phyloP scores from a whole-genome alignment of 2,329 filamentous ascomycete species.

The Diaporthe ampelina region DNA sequence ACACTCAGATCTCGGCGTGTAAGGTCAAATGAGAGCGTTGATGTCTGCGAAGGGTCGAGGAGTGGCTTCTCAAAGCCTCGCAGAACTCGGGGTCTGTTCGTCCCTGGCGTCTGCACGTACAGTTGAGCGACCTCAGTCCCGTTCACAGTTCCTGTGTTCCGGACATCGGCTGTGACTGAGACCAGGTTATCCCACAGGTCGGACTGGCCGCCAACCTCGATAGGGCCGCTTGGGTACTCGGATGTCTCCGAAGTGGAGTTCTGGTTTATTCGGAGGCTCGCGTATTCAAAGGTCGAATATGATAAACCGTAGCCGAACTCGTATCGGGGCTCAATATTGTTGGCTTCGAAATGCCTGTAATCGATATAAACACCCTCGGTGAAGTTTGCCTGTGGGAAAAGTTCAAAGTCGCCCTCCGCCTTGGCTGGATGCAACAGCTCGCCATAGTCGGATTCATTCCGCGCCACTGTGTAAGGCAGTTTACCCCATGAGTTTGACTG shows the following conservation, averaged over 20 bases:
- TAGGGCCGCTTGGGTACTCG: conserved; percentile 55
- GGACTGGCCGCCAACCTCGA: conserved; percentile 59
- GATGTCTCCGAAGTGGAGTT: conserved; percentile 47
- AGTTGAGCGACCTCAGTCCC: conserved; percentile 64
- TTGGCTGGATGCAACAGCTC: conserved; percentile 55
- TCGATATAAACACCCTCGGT: conserved; percentile 66
- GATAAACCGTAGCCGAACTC: conserved; percentile 70
- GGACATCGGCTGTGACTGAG: conserved; percentile 54
- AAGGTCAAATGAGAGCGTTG: conserved; percentile 64
- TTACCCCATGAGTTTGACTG: conserved; percentile 69
- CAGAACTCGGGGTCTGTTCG: conserved; percentile 69
- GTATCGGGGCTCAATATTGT: conserved; percentile 63
- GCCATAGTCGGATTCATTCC: conserved; percentile 69
- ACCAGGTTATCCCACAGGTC: conserved; percentile 64
- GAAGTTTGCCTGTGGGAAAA: conserved; percentile 66
- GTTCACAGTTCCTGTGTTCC: conserved; percentile 57
- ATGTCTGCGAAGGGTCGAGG: conserved; percentile 60
- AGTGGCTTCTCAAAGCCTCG: conserved; percentile 75
- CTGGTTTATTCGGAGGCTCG: conserved; percentile 55
- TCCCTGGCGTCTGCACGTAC: conserved; percentile 60
- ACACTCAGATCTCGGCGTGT: conserved; percentile 75
- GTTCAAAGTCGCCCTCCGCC: conserved; percentile 65
- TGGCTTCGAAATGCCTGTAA: conserved; percentile 67
- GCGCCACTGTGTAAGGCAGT: conserved; percentile 73
- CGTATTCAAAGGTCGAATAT: conserved; percentile 68